Evolutionary conservation across 129 eudicot genomes (phyloP).

Genomic region (Solidago caesia): DNA sequence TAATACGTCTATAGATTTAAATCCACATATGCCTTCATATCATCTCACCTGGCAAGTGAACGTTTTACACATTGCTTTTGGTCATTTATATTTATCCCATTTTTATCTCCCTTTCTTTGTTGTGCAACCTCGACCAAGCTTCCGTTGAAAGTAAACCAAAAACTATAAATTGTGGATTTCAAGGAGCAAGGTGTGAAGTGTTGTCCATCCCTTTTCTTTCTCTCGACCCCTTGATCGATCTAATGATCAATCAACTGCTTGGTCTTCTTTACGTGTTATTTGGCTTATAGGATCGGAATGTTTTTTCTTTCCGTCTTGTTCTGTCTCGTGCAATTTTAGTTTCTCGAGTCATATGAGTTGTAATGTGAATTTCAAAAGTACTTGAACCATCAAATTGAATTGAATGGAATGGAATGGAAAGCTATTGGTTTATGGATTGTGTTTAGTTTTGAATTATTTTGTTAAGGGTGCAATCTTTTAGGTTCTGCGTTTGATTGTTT

Average conservation of each 20-base stretch:
- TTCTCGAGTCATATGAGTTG: conserved; percentile 31
- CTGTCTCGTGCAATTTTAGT: conserved; percentile 8
- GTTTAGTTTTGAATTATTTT: neutral
- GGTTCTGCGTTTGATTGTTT: neutral
- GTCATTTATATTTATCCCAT: conserved; percentile 19
- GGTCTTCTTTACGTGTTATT: conserved; percentile 20
- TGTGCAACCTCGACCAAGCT: conserved; percentile 54
- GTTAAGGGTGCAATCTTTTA: neutral
- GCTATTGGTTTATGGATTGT: conserved; percentile 26
- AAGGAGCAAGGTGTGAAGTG: conserved; percentile 42
- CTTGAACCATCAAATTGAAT: conserved; percentile 19
- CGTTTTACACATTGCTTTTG: conserved; percentile 43
- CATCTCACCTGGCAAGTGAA: conserved; percentile 46
- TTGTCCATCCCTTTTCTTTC: conserved; percentile 36
- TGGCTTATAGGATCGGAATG: conserved; percentile 32
- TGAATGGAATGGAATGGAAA: neutral
- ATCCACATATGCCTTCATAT: conserved; percentile 33
- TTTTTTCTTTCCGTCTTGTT: conserved; percentile 24
- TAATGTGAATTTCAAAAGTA: conserved; percentile 40
- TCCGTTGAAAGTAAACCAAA: conserved; percentile 16
- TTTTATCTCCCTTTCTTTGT: conserved; percentile 13
- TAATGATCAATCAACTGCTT: neutral
- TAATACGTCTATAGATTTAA: conserved; percentile 12
- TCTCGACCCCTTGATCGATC: neutral
- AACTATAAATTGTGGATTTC: neutral